Evolutionary conservation across 768 basidiomycete genomes (phyloP).

Genomic region (Tulasnella sp.): DNA sequence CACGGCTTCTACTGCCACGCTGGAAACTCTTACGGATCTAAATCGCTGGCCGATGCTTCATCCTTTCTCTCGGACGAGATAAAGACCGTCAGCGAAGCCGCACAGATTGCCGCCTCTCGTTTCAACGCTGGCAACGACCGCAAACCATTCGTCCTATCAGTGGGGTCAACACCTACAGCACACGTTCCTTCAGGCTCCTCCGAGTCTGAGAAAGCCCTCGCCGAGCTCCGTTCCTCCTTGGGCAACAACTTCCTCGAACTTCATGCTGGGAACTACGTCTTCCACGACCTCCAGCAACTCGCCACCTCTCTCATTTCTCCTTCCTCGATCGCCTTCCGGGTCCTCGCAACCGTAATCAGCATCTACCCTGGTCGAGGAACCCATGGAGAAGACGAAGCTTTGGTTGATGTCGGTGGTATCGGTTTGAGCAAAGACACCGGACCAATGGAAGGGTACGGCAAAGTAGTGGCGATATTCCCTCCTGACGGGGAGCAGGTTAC

Average conservation of each 20-base stretch:
- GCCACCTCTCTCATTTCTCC: constrained; percentile 58
- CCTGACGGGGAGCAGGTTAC: not conserved
- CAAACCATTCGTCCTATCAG: constrained; percentile 59
- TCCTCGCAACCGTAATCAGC: constrained; percentile 69
- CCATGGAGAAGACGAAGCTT: constrained; percentile 58
- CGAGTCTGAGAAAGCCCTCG: constrained; percentile 39
- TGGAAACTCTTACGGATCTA: constrained; percentile 69
- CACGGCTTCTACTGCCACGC: constrained; percentile 81
- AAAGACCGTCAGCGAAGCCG: constrained; percentile 57
- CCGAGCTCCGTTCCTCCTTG: constrained; percentile 40
- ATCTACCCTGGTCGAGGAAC: constrained; percentile 63
- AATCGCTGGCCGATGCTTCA: constrained; percentile 54
- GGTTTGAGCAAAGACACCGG: constrained; percentile 86
- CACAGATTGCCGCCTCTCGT: constrained; percentile 45
- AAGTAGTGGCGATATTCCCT: constrained; percentile 40
- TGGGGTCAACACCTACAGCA: constrained; percentile 84
- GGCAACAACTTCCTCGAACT: constrained; percentile 57
- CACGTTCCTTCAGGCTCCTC: constrained; percentile 40
- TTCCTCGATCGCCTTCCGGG: constrained; percentile 51
- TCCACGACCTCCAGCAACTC: constrained; percentile 77
- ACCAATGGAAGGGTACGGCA: constrained; percentile 60
- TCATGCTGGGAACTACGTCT: constrained; percentile 77
- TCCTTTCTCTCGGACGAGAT: constrained; percentile 63
- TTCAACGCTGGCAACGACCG: constrained; percentile 32
- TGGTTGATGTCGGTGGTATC: constrained; percentile 77